Evolutionary conservation across 2,329 filamentous ascomycete genomes (phyloP).

Genomic region (Elsinoe ampelina): DNA sequence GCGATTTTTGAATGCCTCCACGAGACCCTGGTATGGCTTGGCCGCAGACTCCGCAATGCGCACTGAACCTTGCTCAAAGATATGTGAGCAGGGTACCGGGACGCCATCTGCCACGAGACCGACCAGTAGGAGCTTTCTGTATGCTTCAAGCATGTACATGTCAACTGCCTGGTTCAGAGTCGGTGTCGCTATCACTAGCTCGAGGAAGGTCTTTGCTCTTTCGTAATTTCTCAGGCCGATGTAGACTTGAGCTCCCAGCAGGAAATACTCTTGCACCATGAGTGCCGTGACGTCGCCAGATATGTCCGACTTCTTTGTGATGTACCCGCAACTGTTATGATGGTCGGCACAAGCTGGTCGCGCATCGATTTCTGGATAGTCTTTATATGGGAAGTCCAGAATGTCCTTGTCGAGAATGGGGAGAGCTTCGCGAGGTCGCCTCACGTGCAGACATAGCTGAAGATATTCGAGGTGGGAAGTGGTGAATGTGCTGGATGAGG

Average conservation of each 20-base stretch:
- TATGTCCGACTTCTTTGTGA: conserved; percentile 51
- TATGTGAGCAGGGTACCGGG: conserved; percentile 46
- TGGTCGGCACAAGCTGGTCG: conserved; percentile 34
- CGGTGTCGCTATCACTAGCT: conserved; percentile 54
- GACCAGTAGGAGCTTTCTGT: conserved; percentile 83
- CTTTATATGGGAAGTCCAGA: conserved; percentile 50
- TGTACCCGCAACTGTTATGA: conserved; percentile 45
- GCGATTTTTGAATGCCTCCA: conserved; percentile 55
- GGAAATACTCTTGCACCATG: conserved; percentile 48
- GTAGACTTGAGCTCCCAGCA: conserved; percentile 40
- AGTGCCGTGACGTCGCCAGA: conserved; percentile 44
- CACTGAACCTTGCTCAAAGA: conserved; percentile 44
- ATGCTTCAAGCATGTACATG: conserved; percentile 70
- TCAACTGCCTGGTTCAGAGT: conserved; percentile 56
- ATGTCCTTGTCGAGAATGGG: conserved; percentile 56
- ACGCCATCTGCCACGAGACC: conserved; percentile 62
- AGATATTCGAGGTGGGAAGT: conserved; percentile 51
- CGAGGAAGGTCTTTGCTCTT: conserved; percentile 38
- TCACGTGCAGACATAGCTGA: conserved; percentile 47
- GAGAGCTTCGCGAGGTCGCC: conserved; percentile 46
- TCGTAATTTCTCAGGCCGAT: conserved; percentile 34
- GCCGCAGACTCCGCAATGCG: conserved; percentile 51
- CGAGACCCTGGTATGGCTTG: conserved; percentile 63
- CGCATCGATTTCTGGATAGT: conserved; percentile 28
- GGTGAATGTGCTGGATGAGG: conserved; percentile 57